These are phyloP conservation scores for Striga hermonthica DNA, from an alignment of 305 asterid species.

Conservation along the genomic window DNA sequence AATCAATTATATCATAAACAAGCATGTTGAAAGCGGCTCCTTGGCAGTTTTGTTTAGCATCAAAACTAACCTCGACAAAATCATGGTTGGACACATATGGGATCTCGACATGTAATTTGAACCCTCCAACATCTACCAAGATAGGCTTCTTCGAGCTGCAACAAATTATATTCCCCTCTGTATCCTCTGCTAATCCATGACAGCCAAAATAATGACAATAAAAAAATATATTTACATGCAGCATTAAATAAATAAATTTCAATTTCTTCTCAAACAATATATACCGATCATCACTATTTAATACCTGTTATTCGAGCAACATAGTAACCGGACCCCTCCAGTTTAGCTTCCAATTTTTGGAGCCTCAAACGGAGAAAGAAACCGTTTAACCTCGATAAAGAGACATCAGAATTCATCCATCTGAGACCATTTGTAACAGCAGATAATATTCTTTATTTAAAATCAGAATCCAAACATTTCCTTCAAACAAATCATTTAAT, in stretches of 20 bases:
- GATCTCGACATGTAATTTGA: constrained; percentile 57
- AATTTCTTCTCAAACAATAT: too few relatives aligned
- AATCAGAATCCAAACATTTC: too few relatives aligned
- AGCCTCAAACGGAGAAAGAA: constrained; percentile 69
- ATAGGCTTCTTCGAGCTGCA: constrained; percentile 42
- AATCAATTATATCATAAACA: too few relatives aligned
- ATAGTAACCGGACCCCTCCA: constrained; percentile 56
- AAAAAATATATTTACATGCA: neutral
- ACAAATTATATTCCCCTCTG: constrained; percentile 30
- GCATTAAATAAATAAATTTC: too few relatives aligned
- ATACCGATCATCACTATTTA: neutral
- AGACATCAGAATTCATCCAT: constrained; percentile 44
- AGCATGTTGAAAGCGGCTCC: neutral
- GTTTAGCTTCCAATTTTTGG: constrained; percentile 51
- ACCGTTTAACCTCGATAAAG: constrained; percentile 50
- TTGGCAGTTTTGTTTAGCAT: too few relatives aligned
- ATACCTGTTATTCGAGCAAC: constrained; percentile 71
- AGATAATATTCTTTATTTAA: too few relatives aligned
- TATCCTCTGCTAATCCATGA: constrained; percentile 34
- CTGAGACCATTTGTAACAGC: constrained; percentile 43
- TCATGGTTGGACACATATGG: constrained; percentile 72
- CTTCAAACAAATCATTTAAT: too few relatives aligned
- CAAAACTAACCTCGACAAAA: constrained; percentile 61
- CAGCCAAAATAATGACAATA: neutral
- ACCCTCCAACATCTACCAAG: constrained; percentile 62